Conservation (phyloP, 352 stramenopile genomes). For the Pilasporangium apinafurcum region DNA sequence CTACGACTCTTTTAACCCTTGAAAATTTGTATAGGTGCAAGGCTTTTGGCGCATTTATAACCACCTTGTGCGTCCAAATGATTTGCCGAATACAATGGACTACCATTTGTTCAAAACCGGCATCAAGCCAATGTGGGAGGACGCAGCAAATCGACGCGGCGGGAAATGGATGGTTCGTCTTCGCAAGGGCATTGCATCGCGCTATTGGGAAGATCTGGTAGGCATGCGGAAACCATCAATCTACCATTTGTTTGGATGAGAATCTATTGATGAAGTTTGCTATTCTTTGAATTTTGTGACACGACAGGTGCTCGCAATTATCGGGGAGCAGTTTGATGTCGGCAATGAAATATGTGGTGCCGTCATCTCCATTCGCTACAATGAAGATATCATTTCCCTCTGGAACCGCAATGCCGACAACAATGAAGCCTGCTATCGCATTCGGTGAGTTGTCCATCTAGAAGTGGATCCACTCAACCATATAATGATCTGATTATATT, state of each 20-base stretch:
- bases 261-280: neutral
- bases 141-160: constrained; percentile 84
- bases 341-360: constrained; percentile 91
- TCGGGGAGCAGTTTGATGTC: constrained; percentile 93
- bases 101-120: constrained; percentile 92
- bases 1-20: neutral
- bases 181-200: constrained; percentile 87
- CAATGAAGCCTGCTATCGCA: constrained; percentile 81
- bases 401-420: constrained; percentile 94
- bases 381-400: constrained; percentile 92
- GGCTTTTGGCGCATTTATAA: constrained; percentile 94
- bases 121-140: constrained; percentile 94
- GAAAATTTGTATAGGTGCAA: constrained; percentile 52
- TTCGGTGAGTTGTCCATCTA: constrained; percentile 60
- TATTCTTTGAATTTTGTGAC: neutral
- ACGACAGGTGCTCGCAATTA: constrained; percentile 80
- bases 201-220: constrained; percentile 91
- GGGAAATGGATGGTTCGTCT: constrained; percentile 93
- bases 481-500: neutral
- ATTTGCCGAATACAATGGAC: constrained; percentile 88
- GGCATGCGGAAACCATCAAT: too few species aligned
- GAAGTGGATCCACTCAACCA: too few species aligned
- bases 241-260: neutral
- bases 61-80: constrained; percentile 87
- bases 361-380: constrained; percentile 89